Evolutionary conservation across 441 rosid species (phyloP), one percentile per base, ranked within the genome.

Genomic region (Omphalea diandra): DNA sequence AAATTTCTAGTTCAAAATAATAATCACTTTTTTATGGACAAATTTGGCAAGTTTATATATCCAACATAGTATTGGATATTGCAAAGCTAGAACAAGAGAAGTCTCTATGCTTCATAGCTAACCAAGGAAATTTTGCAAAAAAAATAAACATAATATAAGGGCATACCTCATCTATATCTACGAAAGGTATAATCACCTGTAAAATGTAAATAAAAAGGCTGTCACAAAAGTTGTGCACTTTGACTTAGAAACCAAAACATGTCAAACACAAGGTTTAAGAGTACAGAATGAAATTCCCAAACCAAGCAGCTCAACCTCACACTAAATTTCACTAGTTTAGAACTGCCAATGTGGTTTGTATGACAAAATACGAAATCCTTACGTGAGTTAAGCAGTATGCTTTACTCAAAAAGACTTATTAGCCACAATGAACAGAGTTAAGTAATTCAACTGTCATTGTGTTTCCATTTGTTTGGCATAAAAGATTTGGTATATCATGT

Each of bases 151-250:
- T 17, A 40, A 53, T 70, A 67, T 71, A 50, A 38, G 70, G 27
- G 32, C 68, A n/a, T 76, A 93, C 98, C 98, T 89, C 98, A 76
- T 95, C 96, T 71, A 95, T 87, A 82, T 95, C 99, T 85, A 89
- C 96, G 22, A 95, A 80, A 59, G 99, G 99, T 79, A 95, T 82
- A 70, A 87, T 65, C 71, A 95, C 97, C 99, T 95, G 81, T 53
- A 40, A 80, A 71, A 59, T 57, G 43, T 11, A 38, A 33, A 63
- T 18, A 8, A 31, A 65, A 64, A 14, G 67, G 4, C 22, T 6
- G 41, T 41, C 67, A 49, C 67, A 57, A 64, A 5, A 20, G 64
- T 31, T 22, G 4, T 17, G 15, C 2, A 22, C 20, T 7, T 50
- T 20, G 17, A 33, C 36, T 43, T 17, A n/a, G 35, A 56, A 36